Conservation (phyloP, 257 asterid genomes). For the Primulina tabacum region DNA sequence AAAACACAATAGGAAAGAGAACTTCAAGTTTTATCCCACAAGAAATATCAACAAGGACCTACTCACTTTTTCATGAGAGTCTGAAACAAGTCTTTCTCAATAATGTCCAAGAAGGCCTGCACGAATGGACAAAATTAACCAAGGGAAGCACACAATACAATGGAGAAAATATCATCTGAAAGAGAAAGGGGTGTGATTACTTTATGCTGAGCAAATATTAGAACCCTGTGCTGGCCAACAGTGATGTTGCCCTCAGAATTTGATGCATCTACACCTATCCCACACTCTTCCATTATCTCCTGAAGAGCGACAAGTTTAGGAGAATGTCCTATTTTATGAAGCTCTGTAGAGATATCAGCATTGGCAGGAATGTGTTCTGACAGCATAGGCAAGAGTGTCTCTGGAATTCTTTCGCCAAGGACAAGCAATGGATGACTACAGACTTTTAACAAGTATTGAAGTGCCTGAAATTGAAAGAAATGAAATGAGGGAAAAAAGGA, state of each 20-base stretch:
- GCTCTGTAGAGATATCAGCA: slow-evolving; percentile 66
- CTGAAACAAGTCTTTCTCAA: slow-evolving; percentile 86
- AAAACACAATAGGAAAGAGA: background rate
- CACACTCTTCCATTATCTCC: slow-evolving; percentile 99
- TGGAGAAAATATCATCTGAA: background rate
- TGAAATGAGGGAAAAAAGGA: slow-evolving; percentile 26
- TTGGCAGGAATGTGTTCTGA: slow-evolving; percentile 76
- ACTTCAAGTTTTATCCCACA: background rate
- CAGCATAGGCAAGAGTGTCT: slow-evolving; percentile 57
- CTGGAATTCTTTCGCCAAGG: slow-evolving; percentile 74
- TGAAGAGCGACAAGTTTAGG: slow-evolving; percentile 96
- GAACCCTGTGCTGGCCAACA: slow-evolving; percentile 87
- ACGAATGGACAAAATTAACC: slow-evolving; percentile 28
- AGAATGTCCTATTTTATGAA: slow-evolving; percentile 83
- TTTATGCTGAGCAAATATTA: slow-evolving; percentile 98
- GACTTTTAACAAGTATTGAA: slow-evolving; percentile 89
- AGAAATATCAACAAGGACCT: background rate
- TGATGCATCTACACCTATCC: slow-evolving; percentile 87
- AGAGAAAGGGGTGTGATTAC: slow-evolving; percentile 35
- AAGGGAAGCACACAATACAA: slow-evolving; percentile 17
- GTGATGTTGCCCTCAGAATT: slow-evolving; percentile 68
- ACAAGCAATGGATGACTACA: slow-evolving; percentile 98
- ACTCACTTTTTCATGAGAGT: slow-evolving; percentile 85
- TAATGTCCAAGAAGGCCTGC: slow-evolving; percentile 94
- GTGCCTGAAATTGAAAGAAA: slow-evolving; percentile 62